These are phyloP conservation scores for Leptoxyphium fumago DNA, from an alignment of 2,329 filamentous ascomycete genomes.

Conservation along the genomic window DNA sequence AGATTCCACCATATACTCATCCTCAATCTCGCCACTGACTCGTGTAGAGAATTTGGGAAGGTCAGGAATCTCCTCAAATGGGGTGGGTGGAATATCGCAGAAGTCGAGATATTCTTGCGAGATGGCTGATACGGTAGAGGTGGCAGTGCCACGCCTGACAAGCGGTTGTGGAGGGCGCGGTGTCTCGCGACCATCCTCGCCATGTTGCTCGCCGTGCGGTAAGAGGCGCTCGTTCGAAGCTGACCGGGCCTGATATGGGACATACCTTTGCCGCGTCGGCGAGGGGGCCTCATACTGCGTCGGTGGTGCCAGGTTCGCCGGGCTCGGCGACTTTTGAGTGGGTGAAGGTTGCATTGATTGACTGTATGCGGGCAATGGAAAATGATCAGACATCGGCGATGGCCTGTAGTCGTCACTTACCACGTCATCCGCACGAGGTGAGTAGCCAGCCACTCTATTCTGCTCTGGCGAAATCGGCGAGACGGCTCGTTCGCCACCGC, in stretches of 20 bases:
- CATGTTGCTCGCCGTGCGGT: too few relatives aligned
- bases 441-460: neutral
- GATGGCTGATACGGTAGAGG: conserved; percentile 1
- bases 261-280: neutral
- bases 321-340: neutral
- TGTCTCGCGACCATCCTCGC: too few relatives aligned
- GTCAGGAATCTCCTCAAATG: conserved; percentile 7
- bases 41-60: conserved; percentile 11
- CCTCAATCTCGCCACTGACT: conserved; percentile 14
- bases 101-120: conserved; percentile 12
- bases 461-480: neutral
- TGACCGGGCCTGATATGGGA: too few relatives aligned
- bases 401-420: neutral
- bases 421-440: neutral
- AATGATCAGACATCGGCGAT: neutral
- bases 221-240: too few relatives aligned
- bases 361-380: neutral
- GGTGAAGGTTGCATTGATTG: neutral
- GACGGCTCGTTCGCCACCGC: neutral
- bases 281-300: neutral
- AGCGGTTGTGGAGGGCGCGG: too few relatives aligned
- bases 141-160: neutral
- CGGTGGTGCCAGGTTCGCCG: neutral
- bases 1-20: conserved; percentile 2
- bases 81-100: conserved; percentile 10